These are phyloP conservation scores for Kokia cookei DNA, from an alignment of 441 rosid species.

Conservation along the genomic window DNA sequence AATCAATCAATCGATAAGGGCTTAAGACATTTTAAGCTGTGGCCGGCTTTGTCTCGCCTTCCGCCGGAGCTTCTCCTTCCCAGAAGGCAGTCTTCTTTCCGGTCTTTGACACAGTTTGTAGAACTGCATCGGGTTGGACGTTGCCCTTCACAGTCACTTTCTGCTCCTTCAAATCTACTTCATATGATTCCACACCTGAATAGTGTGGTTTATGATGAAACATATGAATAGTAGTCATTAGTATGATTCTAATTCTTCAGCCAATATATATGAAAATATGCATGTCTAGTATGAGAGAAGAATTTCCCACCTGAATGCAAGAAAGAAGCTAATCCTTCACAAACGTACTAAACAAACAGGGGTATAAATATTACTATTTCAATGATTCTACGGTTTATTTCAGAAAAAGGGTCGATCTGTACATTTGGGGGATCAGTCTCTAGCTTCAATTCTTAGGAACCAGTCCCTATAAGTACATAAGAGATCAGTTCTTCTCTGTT, in stretches of 20 bases:
- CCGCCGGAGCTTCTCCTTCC: constrained; percentile 33
- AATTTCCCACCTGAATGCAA: background rate
- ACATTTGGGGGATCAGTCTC: background rate
- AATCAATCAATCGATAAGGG: background rate
- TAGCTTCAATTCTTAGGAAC: background rate
- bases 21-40: constrained; percentile 5
- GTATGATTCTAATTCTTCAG: background rate
- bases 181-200: constrained; percentile 73
- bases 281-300: too few species aligned
- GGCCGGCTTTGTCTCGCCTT: constrained; percentile 23
- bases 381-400: too few species aligned
- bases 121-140: constrained; percentile 74
- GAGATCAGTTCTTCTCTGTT: background rate
- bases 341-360: background rate
- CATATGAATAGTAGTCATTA: background rate
- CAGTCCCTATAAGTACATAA: background rate
- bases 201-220: background rate
- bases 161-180: constrained; percentile 74
- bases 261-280: too few species aligned
- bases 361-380: background rate
- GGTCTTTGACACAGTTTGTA: constrained; percentile 76
- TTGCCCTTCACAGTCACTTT: constrained; percentile 87
- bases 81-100: constrained; percentile 84
- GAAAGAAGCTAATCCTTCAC: background rate
- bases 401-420: background rate